Base-by-base conservation (phyloP, 371 early-diverging fungal species). In the Actinomucor elegans region DNA sequence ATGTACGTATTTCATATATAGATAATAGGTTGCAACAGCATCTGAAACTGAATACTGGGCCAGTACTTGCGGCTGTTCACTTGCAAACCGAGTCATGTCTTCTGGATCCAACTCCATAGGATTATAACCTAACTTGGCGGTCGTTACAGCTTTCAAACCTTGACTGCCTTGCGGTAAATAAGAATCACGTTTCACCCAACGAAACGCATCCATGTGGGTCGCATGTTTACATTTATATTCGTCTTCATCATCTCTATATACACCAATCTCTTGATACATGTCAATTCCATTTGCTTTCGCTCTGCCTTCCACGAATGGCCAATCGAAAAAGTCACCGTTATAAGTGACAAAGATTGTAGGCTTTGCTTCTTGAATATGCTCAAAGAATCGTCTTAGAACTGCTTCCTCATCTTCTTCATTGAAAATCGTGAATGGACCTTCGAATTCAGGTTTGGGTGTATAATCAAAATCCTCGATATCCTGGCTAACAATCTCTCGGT, bases 301-400 rank as follows among this genome's bases (percentile, higher is more conserved):
- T 48, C 99, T 68, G 21, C 90, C 85, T 56, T 99, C 96, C 9
- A 99, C 78, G 76, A 98, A 99, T 0, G 99, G 99, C 96, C 97
- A 99, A 86, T 99, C 99, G 85, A 99, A 99, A 67, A 86, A 93
- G 67, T 97, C 97, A 68, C 99, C 99, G 90, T 99, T 99, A 71
- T 99, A 99, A 3, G 99, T 99, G 2, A 94, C 97, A 64, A 93
- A 81, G 11, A 99, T 89, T 6, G 92, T 92, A 0, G 99, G 99
- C 61, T 87, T 84, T 6, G 88, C 84, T 11, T 86, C 77, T 44
- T 88, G 86, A 23, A 99, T 88, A 53, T 99, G 93, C 43, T 92
- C 92, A 64, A 98, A 91, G 69, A 99, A 99, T 40, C 94, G 83
- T 12, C 80, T 67, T 14, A 99, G 59, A 7, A 96, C 54, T 0